Evolutionary conservation across 345 rosid species (phyloP), one percentile per base, ranked within the genome.

Genomic region (Camelina sativa): DNA sequence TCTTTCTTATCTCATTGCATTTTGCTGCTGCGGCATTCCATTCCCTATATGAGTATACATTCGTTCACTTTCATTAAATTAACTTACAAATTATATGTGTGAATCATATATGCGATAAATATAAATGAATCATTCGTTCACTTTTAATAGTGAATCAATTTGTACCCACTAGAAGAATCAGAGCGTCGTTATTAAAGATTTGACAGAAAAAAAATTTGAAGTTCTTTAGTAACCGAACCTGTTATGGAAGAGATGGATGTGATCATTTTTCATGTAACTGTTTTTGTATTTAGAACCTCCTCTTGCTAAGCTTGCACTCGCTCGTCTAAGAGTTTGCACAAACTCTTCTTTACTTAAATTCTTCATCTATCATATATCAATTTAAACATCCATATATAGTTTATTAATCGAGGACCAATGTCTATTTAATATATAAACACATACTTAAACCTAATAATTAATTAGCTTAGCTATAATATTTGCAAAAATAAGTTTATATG

Each of bases 261-360:
- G 61, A 47, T 67, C 61, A 23, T 50, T 20, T n/a, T 50, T 48
- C 7, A 35, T 1, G 15, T 66, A 10, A 19, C 35, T 47, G 41
- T 91, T 89, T 71, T 91, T 82, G 80, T 87, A 88, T 76, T 87
- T 92, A 11, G 90, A 88, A 82, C 92, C 85, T 56, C 94, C 88
- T 74, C 97, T 82, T 11, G 90, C 84, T 73, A 86, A 88, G 40
- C 90, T 92, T 55, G 92, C 86, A 80, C 98, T 87, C 72, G 88
- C 92, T 51, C 91, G 91, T 54, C 98, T 87, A 4, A 90, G 87
- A 22, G 85, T 86, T 80, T 90, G 96, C 51, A 92, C 94, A 52
- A 90, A 86, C 73, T 90, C 95, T 76, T 85, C 91, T 79, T 92
- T 92, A 46, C 79, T 63, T 32, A 90, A 56, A 78, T 80, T 76